Conservation (phyloP, 2,329 filamentous ascomycete species). For the Cordyceps tenuipes region DNA sequence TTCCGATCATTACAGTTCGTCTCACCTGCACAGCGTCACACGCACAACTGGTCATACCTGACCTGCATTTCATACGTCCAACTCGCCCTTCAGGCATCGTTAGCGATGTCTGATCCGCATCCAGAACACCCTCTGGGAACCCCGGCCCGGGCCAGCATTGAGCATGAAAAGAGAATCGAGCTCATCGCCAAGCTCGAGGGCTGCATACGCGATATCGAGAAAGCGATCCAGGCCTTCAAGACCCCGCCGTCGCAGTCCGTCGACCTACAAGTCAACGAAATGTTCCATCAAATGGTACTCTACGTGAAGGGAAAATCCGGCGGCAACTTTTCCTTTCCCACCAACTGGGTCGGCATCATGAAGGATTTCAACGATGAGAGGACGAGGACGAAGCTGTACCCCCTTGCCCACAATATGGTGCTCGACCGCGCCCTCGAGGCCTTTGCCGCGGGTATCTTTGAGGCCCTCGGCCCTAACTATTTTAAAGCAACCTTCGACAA, state of each 20-base stretch:
- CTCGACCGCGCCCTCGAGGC: constrained; percentile 2
- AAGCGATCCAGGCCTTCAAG: neutral
- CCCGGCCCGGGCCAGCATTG: neutral
- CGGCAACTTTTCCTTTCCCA: too few species aligned
- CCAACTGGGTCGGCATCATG: constrained; percentile 3
- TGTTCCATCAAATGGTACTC: too few species aligned
- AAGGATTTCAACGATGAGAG: constrained; percentile 10
- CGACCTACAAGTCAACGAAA: constrained; percentile 6
- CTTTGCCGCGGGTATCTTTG: neutral
- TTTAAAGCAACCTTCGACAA: neutral
- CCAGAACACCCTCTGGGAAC: neutral
- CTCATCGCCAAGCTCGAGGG: neutral
- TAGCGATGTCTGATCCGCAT: too few species aligned
- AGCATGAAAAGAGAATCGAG: neutral
- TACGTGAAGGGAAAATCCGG: too few species aligned
- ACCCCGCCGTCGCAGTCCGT: neutral
- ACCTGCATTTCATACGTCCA: too few species aligned
- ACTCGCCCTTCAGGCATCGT: too few species aligned
- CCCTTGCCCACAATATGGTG: neutral
- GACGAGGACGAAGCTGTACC: neutral
- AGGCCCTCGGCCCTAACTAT: neutral
- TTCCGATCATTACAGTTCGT: too few species aligned
- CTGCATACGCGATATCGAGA: neutral
- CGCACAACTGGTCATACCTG: too few species aligned
- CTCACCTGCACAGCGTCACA: too few species aligned